These are phyloP conservation scores for Epichloe aotearoae DNA, from an alignment of 2,329 filamentous ascomycete species.

Conservation along the genomic window DNA sequence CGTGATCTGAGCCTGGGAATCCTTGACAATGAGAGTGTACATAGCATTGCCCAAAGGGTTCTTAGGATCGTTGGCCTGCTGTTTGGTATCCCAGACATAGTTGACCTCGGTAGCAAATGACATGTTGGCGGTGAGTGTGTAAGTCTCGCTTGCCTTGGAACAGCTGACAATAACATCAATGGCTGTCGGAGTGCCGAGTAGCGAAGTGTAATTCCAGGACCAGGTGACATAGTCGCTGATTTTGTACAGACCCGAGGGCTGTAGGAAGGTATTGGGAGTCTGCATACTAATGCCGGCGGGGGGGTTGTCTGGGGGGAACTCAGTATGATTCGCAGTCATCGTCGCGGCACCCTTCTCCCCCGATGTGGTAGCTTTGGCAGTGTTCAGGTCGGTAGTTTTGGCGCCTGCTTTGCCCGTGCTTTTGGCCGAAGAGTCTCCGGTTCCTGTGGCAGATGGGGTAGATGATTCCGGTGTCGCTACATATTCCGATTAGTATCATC, in stretches of 20 bases:
- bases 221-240: slow-evolving; percentile 47
- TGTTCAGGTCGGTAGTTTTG: slow-evolving; percentile 28
- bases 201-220: slow-evolving; percentile 52
- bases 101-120: slow-evolving; percentile 36
- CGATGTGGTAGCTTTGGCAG: slow-evolving; percentile 16
- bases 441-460: slow-evolving; percentile 7
- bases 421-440: not conserved
- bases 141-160: slow-evolving; percentile 36
- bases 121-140: slow-evolving; percentile 52
- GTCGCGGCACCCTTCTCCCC: slow-evolving; percentile 13
- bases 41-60: slow-evolving; percentile 37
- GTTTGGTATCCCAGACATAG: slow-evolving; percentile 46
- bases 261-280: slow-evolving; percentile 32
- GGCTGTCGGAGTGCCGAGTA: slow-evolving; percentile 44
- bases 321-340: slow-evolving; percentile 21
- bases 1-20: slow-evolving; percentile 38
- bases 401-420: slow-evolving; percentile 8
- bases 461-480: slow-evolving; percentile 1
- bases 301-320: slow-evolving; percentile 30
- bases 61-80: slow-evolving; percentile 30
- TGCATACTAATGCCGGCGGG: slow-evolving; percentile 39
- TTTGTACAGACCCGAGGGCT: slow-evolving; percentile 40
- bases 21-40: slow-evolving; percentile 51
- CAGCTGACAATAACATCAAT: slow-evolving; percentile 47
- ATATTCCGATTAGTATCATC: not conserved